Percentiles rank a stretch among this genome's conserved stretches.
Conservation (phyloP, 805 yeast genomes). For the Cyberlindnera lachancei region DNA sequence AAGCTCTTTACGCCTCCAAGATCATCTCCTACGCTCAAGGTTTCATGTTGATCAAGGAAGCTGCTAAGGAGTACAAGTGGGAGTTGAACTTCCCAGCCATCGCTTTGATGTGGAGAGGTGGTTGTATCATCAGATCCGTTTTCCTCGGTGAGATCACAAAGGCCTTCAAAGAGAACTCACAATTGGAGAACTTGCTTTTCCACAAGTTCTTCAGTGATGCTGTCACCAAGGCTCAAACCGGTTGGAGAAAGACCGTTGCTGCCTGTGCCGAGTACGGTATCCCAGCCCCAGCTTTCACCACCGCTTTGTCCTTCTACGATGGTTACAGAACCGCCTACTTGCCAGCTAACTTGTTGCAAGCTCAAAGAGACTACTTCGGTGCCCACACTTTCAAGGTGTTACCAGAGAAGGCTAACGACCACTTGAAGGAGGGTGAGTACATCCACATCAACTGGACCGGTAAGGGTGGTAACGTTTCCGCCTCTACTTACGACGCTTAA, state of each 20-base stretch:
- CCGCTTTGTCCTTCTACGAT: slow-evolving; percentile 96
- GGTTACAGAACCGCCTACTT: slow-evolving; percentile 94
- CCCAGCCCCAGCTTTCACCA: slow-evolving; percentile 96
- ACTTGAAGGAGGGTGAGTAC: slow-evolving; percentile 70
- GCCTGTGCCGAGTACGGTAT: slow-evolving; percentile 79
- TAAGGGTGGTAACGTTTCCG: slow-evolving; percentile 95
- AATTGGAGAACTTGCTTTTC: slow-evolving; percentile 91
- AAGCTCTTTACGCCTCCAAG: slow-evolving; percentile 97
- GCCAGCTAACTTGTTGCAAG: slow-evolving; percentile 98
- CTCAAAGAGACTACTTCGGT: slow-evolving; percentile 99
- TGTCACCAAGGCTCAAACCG: slow-evolving; percentile 84
- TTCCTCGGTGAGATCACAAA: slow-evolving; percentile 95
- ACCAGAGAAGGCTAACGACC: slow-evolving; percentile 74
- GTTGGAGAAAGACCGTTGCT: slow-evolving; percentile 88
- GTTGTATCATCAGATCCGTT: slow-evolving; percentile 98
- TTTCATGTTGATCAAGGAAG: slow-evolving; percentile 98
- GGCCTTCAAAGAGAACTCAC: slow-evolving; percentile 91
- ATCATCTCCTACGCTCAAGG: slow-evolving; percentile 98
- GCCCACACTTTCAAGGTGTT: slow-evolving; percentile 97
- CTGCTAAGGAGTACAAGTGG: slow-evolving; percentile 96
- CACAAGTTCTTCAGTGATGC: slow-evolving; percentile 92
- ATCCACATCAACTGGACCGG: slow-evolving; percentile 99
- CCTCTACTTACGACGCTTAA: slow-evolving; percentile 90
- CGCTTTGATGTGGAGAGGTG: slow-evolving; percentile 99
- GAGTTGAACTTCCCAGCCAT: slow-evolving; percentile 95